phyloP scores from a whole-genome alignment of 169 alveolate genomes.

The Eimeria sp. region DNA sequence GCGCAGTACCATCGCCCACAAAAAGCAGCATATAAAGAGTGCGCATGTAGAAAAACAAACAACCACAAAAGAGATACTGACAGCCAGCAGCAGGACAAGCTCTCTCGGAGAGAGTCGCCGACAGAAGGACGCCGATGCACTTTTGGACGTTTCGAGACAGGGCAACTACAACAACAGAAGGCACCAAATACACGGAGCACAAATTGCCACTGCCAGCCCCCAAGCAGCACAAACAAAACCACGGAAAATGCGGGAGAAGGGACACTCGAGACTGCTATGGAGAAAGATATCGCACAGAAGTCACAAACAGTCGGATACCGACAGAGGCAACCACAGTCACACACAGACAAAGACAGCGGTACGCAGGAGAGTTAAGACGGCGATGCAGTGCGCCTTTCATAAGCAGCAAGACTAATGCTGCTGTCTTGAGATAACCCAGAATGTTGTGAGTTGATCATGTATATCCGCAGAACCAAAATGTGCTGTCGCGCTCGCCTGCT shows the following conservation, averaged over 20 bases:
- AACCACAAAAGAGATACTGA: neutral
- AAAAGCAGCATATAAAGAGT: neutral
- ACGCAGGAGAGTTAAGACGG: neutral
- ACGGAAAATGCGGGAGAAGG: neutral
- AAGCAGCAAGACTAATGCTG: neutral
- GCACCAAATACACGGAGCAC: neutral
- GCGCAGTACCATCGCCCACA: too few species aligned
- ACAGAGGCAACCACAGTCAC: neutral
- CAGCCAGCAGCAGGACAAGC: neutral
- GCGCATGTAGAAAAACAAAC: neutral
- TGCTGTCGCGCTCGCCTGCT: slow-evolving; percentile 73
- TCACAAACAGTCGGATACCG: neutral
- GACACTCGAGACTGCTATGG: neutral
- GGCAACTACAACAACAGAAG: neutral
- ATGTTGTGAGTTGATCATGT: neutral
- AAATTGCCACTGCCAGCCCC: neutral
- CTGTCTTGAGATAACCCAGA: neutral
- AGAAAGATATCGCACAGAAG: neutral
- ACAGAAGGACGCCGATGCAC: neutral
- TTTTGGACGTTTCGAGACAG: neutral
- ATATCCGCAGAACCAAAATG: neutral
- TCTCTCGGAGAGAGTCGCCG: neutral
- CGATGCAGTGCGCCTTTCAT: neutral
- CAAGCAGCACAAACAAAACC: neutral
- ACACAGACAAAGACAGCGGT: neutral